phyloP scores from a whole-genome alignment of 2,329 filamentous ascomycete genomes.

The Diaporthe citriasiana region DNA sequence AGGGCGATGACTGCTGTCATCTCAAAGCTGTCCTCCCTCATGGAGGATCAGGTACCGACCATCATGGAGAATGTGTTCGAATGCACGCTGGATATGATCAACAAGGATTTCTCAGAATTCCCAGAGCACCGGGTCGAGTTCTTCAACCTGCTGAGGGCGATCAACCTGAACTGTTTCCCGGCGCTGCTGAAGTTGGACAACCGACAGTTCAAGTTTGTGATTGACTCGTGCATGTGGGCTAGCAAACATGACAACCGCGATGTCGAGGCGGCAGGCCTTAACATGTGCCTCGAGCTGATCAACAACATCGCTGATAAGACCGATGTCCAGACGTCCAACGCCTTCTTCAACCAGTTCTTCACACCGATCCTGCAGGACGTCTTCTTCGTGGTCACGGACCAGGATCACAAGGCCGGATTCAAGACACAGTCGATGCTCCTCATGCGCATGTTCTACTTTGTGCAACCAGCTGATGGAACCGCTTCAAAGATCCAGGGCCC shows the following conservation, averaged over 20 bases:
- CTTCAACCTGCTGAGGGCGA: conserved; percentile 95
- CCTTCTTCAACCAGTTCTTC: conserved; percentile 99
- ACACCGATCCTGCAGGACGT: conserved; percentile 96
- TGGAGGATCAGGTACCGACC: conserved; percentile 97
- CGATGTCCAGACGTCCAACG: conserved; percentile 86
- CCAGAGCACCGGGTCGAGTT: conserved; percentile 99
- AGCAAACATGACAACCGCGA: conserved; percentile 99
- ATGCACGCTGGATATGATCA: conserved; percentile 99
- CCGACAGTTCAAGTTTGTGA: conserved; percentile 98
- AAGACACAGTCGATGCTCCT: conserved; percentile 96
- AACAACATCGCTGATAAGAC: conserved; percentile 97
- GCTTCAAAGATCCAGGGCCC: conserved; percentile 91
- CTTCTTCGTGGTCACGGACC: conserved; percentile 97
- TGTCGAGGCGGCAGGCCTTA: conserved; percentile 94
- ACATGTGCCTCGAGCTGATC: conserved; percentile 98
- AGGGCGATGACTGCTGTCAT: conserved; percentile 99
- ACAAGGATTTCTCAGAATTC: conserved; percentile 99
- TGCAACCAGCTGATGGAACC: conserved; percentile 77
- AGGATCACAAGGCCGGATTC: conserved; percentile 98
- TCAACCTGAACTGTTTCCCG: conserved; percentile 98
- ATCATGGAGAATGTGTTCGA: conserved; percentile 99
- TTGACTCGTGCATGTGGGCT: conserved; percentile 99
- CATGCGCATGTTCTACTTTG: conserved; percentile 95
- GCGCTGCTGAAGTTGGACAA: conserved; percentile 93
- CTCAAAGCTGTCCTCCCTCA: conserved; percentile 91